Base-by-base conservation (phyloP, 805 yeast genomes). In the Metschnikowia vanudenii region DNA sequence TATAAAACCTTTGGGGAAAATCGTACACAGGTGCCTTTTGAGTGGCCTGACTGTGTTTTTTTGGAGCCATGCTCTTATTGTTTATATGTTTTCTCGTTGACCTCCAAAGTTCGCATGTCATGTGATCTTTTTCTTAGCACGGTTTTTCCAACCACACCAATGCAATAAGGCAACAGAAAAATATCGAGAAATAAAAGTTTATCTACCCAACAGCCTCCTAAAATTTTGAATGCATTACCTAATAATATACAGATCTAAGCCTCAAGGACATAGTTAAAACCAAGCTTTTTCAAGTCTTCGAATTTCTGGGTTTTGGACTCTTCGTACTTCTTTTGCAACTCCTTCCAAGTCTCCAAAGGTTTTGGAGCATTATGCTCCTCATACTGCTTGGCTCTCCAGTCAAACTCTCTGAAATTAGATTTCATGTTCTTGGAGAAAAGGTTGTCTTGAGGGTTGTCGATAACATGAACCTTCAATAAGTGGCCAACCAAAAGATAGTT, bases 401-500 rank as follows among this genome's bases (percentile, higher is more conserved):
- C 53, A 30, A 43, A 49, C 37, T 47, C 56, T 5, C 40, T 42
- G 46, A 51, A 53, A 19, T 30, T 35, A 29, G 51, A 41, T 31
- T 43, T 53, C 52, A 44, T 42, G 35, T 51, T 53, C 14, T 48
- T 41, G 12, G 53, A 36, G 30, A 51, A 86, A 53, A 86, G 68
- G 53, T 79, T 75, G 57, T 78, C 74, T 56, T 81, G 78, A 10
- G 79, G 75, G 49, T 78, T 72, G 31, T 86, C 91, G 39, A 79
- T 59, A 14, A 79, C 61, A 19, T 73, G 67, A 51, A 75, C 75
- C 67, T 87, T 84, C 57, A 94, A 71, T 51, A 91, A 78, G 66
- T 92, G 97, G 6, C 95, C 95, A 70, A 88, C 83, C 37, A 94
- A 63, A 52, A 94, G 76, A 60, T 94, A 94, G 69, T 94, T 94